phyloP scores from a whole-genome alignment of 1,284 basidiomycete species.

The Rhizoctonia solani region DNA sequence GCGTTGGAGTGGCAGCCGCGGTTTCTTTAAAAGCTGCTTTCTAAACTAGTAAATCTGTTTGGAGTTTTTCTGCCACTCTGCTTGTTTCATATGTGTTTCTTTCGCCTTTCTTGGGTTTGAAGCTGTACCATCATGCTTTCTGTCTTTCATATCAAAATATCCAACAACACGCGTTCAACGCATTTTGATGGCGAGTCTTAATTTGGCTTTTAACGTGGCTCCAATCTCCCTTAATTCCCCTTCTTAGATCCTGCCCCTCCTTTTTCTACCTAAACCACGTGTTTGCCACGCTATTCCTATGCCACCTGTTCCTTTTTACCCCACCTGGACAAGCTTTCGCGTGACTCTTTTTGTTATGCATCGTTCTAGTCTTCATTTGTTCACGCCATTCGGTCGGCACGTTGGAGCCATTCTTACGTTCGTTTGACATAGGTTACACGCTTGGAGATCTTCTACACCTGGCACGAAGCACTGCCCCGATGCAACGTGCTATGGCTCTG shows the following conservation, averaged over 20 bases:
- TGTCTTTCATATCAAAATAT: not conserved
- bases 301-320: not conserved
- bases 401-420: constrained; percentile 6
- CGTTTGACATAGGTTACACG: constrained; percentile 67
- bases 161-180: not conserved
- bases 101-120: not conserved
- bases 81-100: not conserved
- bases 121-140: not conserved
- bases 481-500: constrained; percentile 83
- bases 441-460: constrained; percentile 85
- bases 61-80: not conserved
- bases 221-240: not conserved
- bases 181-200: not conserved
- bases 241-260: not conserved
- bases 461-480: constrained; percentile 78
- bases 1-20: constrained; percentile 30
- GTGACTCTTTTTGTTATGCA: not conserved
- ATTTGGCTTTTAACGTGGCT: not conserved
- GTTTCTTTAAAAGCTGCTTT: constrained; percentile 28
- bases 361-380: too few relatives aligned
- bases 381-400: not conserved
- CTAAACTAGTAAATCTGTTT: not conserved
- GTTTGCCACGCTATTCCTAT: not conserved
- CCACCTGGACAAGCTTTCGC: not conserved
- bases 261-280: not conserved